A percentile compares a stretch with the other conserved stretches of the same genome.
These are phyloP conservation scores for Mikania micrantha DNA, from an alignment of 129 eudicot genomes.

Conservation along the genomic window DNA sequence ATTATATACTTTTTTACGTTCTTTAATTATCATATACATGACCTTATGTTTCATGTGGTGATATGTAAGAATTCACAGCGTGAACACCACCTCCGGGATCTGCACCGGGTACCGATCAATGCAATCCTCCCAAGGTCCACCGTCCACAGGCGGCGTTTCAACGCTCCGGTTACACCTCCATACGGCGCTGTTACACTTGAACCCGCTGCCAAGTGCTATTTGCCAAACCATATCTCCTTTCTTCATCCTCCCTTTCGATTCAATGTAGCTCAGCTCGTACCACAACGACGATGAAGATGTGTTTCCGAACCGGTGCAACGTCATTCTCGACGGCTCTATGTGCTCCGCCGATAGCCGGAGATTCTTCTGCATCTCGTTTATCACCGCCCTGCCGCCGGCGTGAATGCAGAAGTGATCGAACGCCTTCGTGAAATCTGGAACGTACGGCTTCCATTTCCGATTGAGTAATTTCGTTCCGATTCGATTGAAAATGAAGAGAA, in stretches of 20 bases:
- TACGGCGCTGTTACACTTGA: constrained; percentile 67
- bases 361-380: constrained; percentile 55
- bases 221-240: constrained; percentile 67
- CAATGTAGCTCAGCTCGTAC: constrained; percentile 53
- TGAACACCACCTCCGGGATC: constrained; percentile 51
- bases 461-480: constrained; percentile 40
- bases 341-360: constrained; percentile 52
- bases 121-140: constrained; percentile 47
- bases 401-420: constrained; percentile 67
- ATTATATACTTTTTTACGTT: too few species aligned
- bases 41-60: too few species aligned
- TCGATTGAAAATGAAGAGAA: constrained; percentile 31
- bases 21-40: too few species aligned
- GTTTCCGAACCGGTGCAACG: constrained; percentile 57
- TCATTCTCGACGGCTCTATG: constrained; percentile 60
- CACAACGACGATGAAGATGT: constrained; percentile 66
- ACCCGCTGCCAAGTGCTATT: constrained; percentile 64
- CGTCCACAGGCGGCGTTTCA: constrained; percentile 28
- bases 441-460: constrained; percentile 50
- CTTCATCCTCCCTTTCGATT: constrained; percentile 64
- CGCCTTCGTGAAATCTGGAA: constrained; percentile 55
- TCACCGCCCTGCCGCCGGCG: constrained; percentile 66
- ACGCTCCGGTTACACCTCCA: constrained; percentile 48
- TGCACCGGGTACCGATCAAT: constrained; percentile 47
- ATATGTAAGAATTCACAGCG: constrained; percentile 26